phyloP scores from a whole-genome alignment of 2,329 filamentous ascomycete genomes.

The Botrytis tulipae region DNA sequence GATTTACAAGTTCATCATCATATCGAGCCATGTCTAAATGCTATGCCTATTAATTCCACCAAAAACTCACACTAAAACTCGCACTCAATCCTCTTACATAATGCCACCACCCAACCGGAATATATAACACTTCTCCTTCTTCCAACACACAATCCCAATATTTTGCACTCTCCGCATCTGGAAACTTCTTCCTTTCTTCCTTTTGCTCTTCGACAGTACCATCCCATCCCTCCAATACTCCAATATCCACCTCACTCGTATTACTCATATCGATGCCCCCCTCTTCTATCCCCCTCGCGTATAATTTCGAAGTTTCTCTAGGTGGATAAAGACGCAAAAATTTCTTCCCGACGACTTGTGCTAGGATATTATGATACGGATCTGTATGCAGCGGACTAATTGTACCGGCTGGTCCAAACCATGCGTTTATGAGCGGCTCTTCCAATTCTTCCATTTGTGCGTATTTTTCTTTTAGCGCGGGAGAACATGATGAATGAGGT shows the following conservation, averaged over 20 bases:
- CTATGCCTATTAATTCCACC: conserved; percentile 66
- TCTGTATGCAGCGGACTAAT: conserved; percentile 94
- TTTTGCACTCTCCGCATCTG: conserved; percentile 26
- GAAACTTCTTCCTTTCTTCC: conserved; percentile 29
- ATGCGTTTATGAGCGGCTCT: conserved; percentile 77
- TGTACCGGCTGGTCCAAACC: conserved; percentile 85
- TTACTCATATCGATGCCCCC: conserved; percentile 86
- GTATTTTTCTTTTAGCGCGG: conserved; percentile 41
- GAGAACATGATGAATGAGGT: conserved; percentile 48
- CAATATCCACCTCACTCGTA: conserved; percentile 77
- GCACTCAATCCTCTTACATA: conserved; percentile 83
- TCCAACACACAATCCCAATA: conserved; percentile 72
- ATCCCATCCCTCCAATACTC: conserved; percentile 64
- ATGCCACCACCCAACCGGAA: conserved; percentile 97
- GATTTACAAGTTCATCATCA: background rate
- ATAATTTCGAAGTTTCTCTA: conserved; percentile 53
- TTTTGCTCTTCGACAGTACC: conserved; percentile 28
- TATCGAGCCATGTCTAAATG: background rate
- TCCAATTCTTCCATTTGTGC: conserved; percentile 44
- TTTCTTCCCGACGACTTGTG: conserved; percentile 85
- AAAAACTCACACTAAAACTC: conserved; percentile 95
- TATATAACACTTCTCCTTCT: conserved; percentile 82
- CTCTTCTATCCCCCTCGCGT: conserved; percentile 60
- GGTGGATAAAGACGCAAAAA: conserved; percentile 89
- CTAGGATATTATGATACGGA: conserved; percentile 88